Evolutionary conservation across 139 green algal species (phyloP).

Genomic region (Mesotaenium endlicherianum): DNA sequence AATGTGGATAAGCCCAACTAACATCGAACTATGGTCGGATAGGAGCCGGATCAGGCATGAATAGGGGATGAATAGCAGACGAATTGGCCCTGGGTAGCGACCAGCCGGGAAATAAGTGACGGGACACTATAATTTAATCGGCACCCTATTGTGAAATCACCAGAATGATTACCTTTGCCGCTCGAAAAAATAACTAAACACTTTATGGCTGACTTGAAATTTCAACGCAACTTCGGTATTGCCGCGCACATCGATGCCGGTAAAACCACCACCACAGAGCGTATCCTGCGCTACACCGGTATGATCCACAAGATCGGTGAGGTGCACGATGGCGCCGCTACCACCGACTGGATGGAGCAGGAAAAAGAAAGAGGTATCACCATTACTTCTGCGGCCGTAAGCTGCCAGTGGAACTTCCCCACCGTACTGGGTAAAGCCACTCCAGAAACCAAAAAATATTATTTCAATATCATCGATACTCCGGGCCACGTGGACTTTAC

Average conservation of each 20-base stretch:
- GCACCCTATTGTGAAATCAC: too few relatives aligned
- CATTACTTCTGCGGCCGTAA: constrained; percentile 95
- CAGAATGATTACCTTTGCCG: too few relatives aligned
- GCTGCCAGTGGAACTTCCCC: constrained; percentile 89
- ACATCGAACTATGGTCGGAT: too few relatives aligned
- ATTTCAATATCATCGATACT: constrained; percentile 99
- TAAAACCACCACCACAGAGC: constrained; percentile 95
- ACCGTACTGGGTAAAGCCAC: too few relatives aligned
- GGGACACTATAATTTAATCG: too few relatives aligned
- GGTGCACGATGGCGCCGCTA: constrained; percentile 95
- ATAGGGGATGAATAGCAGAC: too few relatives aligned
- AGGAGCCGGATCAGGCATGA: too few relatives aligned
- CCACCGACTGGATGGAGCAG: constrained; percentile 94
- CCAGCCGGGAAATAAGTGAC: too few relatives aligned
- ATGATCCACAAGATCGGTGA: constrained; percentile 97
- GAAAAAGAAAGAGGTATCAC: constrained; percentile 94
- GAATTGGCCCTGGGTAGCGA: too few relatives aligned
- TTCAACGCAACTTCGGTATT: constrained; percentile 98
- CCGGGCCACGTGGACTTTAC: constrained; percentile 59
- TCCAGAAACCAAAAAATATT: too few relatives aligned
- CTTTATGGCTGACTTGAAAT: constrained; percentile 66
- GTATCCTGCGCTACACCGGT: constrained; percentile 96
- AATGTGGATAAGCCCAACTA: too few relatives aligned
- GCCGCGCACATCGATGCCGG: constrained; percentile 74
- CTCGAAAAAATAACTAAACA: too few relatives aligned